phyloP scores from a whole-genome alignment of 2,329 filamentous ascomycete genomes.

The Aspergillus aculeatinus region DNA sequence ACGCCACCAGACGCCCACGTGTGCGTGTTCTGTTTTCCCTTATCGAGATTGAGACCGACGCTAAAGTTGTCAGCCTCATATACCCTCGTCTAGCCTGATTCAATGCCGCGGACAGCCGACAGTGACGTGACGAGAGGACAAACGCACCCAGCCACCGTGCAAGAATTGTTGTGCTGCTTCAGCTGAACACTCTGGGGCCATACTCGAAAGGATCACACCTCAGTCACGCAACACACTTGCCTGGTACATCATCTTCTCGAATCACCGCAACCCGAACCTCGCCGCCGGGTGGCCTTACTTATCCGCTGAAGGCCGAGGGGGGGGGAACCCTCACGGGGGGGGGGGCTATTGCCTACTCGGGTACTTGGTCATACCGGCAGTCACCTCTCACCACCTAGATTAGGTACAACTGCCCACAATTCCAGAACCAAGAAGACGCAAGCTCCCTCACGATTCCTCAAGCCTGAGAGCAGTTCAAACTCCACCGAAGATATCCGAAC shows the following conservation, averaged over 20 bases:
- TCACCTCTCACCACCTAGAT: too few species aligned
- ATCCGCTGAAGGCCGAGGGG: too few species aligned
- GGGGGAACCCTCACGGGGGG: too few species aligned
- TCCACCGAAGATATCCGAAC: too few species aligned
- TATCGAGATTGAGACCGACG: background rate
- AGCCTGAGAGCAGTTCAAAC: too few species aligned
- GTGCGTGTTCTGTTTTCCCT: background rate
- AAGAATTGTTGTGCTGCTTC: background rate
- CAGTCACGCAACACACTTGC: background rate
- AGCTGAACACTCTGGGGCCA: background rate
- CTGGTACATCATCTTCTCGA: background rate
- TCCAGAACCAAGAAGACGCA: too few species aligned
- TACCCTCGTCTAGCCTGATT: background rate
- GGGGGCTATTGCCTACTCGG: background rate
- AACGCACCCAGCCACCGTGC: background rate
- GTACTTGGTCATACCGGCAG: too few species aligned
- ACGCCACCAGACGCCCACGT: background rate
- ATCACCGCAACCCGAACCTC: too few species aligned
- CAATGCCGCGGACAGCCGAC: background rate
- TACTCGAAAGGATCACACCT: background rate
- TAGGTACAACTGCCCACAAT: too few species aligned
- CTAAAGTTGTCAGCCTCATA: background rate
- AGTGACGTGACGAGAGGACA: background rate
- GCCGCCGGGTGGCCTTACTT: background rate
- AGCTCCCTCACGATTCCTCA: too few species aligned